A percentile compares a stretch with the other conserved stretches of the same genome.
These are phyloP conservation scores for Penicillium ucsense DNA, from an alignment of 495 filamentous ascomycete genomes.

Conservation along the genomic window DNA sequence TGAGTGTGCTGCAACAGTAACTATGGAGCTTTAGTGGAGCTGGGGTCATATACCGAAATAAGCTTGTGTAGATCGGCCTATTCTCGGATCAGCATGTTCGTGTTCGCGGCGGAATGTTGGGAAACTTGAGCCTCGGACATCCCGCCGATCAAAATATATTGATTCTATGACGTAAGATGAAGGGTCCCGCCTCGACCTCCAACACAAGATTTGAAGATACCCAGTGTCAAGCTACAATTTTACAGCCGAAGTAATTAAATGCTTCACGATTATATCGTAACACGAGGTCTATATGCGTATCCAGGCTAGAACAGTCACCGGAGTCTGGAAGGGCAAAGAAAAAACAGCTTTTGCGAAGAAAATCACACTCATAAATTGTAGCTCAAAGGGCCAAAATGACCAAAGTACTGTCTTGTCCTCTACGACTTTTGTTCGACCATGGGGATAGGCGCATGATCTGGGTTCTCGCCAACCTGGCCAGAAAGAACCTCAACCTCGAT, in stretches of 20 bases:
- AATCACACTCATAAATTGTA: no score
- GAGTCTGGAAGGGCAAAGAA: no score
- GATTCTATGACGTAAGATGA: conserved; percentile 12
- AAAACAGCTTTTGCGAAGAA: no score
- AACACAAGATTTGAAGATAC: background rate
- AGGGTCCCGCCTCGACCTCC: background rate
- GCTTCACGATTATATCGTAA: no score
- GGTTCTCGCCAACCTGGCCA: conserved; percentile 10
- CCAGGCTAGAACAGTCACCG: no score
- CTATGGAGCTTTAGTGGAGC: no score
- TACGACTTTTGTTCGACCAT: conserved; percentile 13
- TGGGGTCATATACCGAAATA: no score
- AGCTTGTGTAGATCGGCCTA: conserved; percentile 4
- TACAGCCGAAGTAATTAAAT: no score
- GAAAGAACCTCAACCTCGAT: conserved; percentile 38
- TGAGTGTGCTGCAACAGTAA: no score
- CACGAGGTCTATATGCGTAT: background rate
- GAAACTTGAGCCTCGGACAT: conserved; percentile 10
- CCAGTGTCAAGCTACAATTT: no score
- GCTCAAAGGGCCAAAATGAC: no score
- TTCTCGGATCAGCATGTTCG: conserved; percentile 4
- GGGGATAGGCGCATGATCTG: conserved; percentile 10
- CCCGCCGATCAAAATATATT: no score
- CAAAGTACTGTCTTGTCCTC: background rate
- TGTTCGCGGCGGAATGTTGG: conserved; percentile 14